Evolutionary conservation across 495 filamentous ascomycete genomes (phyloP).

Genomic region (Xylaria castorea): DNA sequence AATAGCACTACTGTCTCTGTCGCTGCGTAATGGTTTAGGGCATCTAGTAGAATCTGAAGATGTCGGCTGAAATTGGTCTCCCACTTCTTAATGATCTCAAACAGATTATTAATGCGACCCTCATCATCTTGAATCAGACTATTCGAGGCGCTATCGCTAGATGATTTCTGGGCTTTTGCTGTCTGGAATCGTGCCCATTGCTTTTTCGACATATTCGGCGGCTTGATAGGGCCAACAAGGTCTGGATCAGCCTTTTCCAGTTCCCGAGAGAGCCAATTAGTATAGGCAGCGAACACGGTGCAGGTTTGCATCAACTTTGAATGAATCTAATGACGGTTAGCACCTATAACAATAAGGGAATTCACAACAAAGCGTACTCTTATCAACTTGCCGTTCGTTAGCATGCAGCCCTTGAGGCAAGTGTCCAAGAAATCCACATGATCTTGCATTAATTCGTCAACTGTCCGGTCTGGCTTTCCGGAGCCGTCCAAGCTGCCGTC

Average conservation of each 20-base stretch:
- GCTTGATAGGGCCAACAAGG: slow-evolving; percentile 60
- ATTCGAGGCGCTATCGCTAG: slow-evolving; percentile 31
- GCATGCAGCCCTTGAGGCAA: slow-evolving; percentile 98
- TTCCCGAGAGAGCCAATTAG: slow-evolving; percentile 76
- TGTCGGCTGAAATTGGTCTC: slow-evolving; percentile 91
- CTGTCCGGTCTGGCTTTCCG: slow-evolving; percentile 74
- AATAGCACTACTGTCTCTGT: slow-evolving; percentile 95
- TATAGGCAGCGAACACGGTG: slow-evolving; percentile 89
- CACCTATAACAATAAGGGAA: slow-evolving; percentile 16
- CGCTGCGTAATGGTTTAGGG: slow-evolving; percentile 93
- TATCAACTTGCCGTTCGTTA: slow-evolving; percentile 92
- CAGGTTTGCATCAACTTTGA: slow-evolving; percentile 93
- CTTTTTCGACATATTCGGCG: slow-evolving; percentile 58
- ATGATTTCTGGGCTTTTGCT: slow-evolving; percentile 43
- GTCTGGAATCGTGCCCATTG: slow-evolving; percentile 59
- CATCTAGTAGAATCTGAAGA: slow-evolving; percentile 89
- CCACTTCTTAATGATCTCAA: slow-evolving; percentile 84
- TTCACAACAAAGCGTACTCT: slow-evolving; percentile 63
- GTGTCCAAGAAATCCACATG: slow-evolving; percentile 98
- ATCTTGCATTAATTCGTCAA: slow-evolving; percentile 98
- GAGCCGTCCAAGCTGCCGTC: slow-evolving; percentile 56
- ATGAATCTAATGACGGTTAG: slow-evolving; percentile 72
- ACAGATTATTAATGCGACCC: slow-evolving; percentile 73
- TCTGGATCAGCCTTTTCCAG: slow-evolving; percentile 80
- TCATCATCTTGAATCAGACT: slow-evolving; percentile 59